These are phyloP conservation scores for Exophiala calicioides DNA, from an alignment of 2,329 filamentous ascomycete species.

Conservation along the genomic window DNA sequence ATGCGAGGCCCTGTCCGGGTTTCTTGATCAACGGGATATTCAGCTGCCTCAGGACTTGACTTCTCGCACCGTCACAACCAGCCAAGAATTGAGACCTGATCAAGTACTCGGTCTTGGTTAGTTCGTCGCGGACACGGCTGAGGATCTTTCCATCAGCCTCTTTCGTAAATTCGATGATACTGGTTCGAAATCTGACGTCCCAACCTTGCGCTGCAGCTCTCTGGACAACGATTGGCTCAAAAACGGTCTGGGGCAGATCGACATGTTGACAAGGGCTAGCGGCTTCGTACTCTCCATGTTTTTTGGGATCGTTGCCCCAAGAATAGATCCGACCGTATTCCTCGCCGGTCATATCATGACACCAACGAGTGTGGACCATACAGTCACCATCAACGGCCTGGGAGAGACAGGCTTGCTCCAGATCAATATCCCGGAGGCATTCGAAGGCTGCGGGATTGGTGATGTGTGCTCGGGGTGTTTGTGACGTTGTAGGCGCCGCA, in stretches of 20 bases:
- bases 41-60: slow-evolving; percentile 49
- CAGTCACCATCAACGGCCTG: slow-evolving; percentile 37
- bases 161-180: slow-evolving; percentile 36
- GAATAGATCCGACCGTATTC: slow-evolving; percentile 46
- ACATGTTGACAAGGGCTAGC: slow-evolving; percentile 45
- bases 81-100: slow-evolving; percentile 55
- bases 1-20: slow-evolving; percentile 51
- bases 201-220: slow-evolving; percentile 41
- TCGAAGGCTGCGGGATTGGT: slow-evolving; percentile 34
- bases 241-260: slow-evolving; percentile 47
- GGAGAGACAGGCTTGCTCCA: slow-evolving; percentile 40
- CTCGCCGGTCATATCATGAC: slow-evolving; percentile 47
- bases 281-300: slow-evolving; percentile 42
- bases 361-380: slow-evolving; percentile 48
- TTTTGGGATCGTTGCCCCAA: slow-evolving; percentile 46
- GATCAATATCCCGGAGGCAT: slow-evolving; percentile 48
- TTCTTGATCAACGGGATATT: slow-evolving; percentile 49
- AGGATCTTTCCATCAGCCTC: slow-evolving; percentile 36
- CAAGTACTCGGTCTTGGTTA: slow-evolving; percentile 37
- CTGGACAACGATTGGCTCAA: slow-evolving; percentile 46
- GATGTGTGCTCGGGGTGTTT: slow-evolving; percentile 32
- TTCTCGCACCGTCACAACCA: slow-evolving; percentile 58
- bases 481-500: slow-evolving; percentile 26
- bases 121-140: slow-evolving; percentile 40
- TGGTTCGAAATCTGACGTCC: slow-evolving; percentile 43